Base-by-base conservation (phyloP, 306 rosid species). In the Trifolium repens region DNA sequence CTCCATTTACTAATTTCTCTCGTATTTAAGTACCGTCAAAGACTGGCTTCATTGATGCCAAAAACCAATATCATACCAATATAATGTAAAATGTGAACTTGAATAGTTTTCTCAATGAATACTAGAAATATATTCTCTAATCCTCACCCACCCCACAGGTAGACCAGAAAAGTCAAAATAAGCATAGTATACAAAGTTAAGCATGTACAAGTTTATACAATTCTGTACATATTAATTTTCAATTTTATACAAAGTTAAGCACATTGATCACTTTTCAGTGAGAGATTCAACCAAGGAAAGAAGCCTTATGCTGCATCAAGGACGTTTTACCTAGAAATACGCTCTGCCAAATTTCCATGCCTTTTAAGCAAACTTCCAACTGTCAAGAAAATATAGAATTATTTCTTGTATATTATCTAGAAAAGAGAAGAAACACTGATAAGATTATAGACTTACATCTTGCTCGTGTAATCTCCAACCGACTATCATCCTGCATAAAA, bases 341-440 rank as follows among this genome's bases (percentile, higher is more conserved):
- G 99, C 84, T 96, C 96, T 0, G 91, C 68, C 84, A 96, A 85
- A 52, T 89, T 91, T 8, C 89, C 88, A 67, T 96, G 99, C 78
- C 93, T 83, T 85, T 90, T 96, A 74, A 89, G 89, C 83, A 85
- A 81, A 84, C 88, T 83, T 52, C 88, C 84, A 84, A 89, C 98
- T 92, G 89, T 60, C 61, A 86, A 26, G 71, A 1, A 81, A 71
- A 81, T 13, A 83, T n/a, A 78, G 72, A 79, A 83, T 53, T 58
- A 43, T 53, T 46, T 78, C 79, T 35, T 76, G 78, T 30, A 67
- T 15, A 24, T 52, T 59, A 58, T 65, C 52, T n/a, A 24, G 62
- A 67, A 74, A 80, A 67, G 32, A 49, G 37, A 68, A 52, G 44
- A 5, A 71, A 52, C 1, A 16, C 7, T 16, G 17, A 54, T 58